A percentile compares a stretch with the other conserved stretches of the same genome.
phyloP scores from a whole-genome alignment of 257 asterid genomes.

The Anisodus tanguticus region DNA sequence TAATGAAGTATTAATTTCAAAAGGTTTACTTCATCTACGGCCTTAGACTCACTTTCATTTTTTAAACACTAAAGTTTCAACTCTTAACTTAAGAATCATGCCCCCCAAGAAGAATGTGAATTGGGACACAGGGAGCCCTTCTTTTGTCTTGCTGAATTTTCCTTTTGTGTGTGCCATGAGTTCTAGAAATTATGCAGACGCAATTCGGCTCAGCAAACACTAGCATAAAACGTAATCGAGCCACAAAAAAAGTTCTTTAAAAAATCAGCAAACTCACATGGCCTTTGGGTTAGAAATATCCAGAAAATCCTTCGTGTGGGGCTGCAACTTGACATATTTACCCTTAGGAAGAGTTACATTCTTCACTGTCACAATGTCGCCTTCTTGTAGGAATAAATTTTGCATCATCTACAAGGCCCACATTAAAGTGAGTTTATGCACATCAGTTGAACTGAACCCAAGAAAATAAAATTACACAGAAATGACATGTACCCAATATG shows the following conservation, averaged over 20 bases:
- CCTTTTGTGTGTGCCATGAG: not conserved
- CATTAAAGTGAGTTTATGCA: constrained; percentile 25
- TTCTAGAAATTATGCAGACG: not conserved
- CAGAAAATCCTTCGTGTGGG: constrained; percentile 93
- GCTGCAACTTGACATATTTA: constrained; percentile 88
- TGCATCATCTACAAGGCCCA: constrained; percentile 85
- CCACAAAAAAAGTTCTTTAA: not conserved
- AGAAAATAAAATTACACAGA: constrained; percentile 14
- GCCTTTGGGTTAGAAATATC: constrained; percentile 98
- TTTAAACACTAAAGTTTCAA: not conserved
- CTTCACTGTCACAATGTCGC: constrained; percentile 81
- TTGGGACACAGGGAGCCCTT: not conserved
- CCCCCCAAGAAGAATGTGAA: constrained; percentile 1
- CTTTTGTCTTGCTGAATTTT: not conserved
- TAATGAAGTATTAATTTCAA: not conserved
- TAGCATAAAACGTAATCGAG: not conserved
- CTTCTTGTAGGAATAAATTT: constrained; percentile 91
- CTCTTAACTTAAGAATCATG: constrained; percentile 1
- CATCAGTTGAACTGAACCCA: constrained; percentile 26
- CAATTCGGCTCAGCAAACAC: not conserved
- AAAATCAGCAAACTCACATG: constrained; percentile 64
- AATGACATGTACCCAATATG: constrained; percentile 81
- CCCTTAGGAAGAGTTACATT: constrained; percentile 98
- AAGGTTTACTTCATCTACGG: not conserved
- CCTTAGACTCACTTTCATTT: not conserved